Conservation (phyloP, 768 basidiomycete genomes). For the Pleurotus ostreatus region DNA sequence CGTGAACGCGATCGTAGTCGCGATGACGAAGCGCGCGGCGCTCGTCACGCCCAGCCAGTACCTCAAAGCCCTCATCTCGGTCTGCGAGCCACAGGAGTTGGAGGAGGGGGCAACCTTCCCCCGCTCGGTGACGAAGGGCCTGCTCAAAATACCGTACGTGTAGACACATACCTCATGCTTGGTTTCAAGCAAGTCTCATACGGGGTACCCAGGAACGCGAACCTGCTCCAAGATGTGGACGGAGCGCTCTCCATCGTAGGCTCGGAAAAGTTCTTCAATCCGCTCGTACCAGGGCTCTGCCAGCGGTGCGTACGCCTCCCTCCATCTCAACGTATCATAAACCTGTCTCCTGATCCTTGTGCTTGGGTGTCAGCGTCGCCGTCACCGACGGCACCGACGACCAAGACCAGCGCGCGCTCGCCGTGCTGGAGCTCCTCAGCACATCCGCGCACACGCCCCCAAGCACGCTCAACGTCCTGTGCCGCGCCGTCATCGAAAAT, state of each 20-base stretch:
- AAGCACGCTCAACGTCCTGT: constrained; percentile 26
- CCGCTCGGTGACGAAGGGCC: constrained; percentile 30
- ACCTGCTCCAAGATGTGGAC: constrained; percentile 9
- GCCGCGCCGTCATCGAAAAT: constrained; percentile 23
- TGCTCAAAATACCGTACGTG: constrained; percentile 51
- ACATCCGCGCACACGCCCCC: constrained; percentile 27
- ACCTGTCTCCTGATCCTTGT: not conserved
- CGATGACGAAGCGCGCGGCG: constrained; percentile 48
- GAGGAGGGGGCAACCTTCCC: constrained; percentile 46
- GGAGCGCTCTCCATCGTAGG: constrained; percentile 15
- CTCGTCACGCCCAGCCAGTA: constrained; percentile 54
- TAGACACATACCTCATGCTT: not conserved
- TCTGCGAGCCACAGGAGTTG: constrained; percentile 53
- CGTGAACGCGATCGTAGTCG: constrained; percentile 50
- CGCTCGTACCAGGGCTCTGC: constrained; percentile 19
- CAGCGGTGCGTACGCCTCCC: not conserved
- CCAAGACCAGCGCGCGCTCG: constrained; percentile 20
- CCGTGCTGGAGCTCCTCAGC: constrained; percentile 36
- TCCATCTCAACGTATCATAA: too few relatives aligned
- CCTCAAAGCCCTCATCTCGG: constrained; percentile 58
- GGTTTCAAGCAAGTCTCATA: too few relatives aligned
- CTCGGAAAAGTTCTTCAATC: constrained; percentile 21
- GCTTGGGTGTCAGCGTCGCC: too few relatives aligned
- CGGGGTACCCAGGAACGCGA: too few relatives aligned
- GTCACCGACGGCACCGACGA: constrained; percentile 24